Conservation (phyloP, 129 eudicot species). For the Pulicaria dysenterica region DNA sequence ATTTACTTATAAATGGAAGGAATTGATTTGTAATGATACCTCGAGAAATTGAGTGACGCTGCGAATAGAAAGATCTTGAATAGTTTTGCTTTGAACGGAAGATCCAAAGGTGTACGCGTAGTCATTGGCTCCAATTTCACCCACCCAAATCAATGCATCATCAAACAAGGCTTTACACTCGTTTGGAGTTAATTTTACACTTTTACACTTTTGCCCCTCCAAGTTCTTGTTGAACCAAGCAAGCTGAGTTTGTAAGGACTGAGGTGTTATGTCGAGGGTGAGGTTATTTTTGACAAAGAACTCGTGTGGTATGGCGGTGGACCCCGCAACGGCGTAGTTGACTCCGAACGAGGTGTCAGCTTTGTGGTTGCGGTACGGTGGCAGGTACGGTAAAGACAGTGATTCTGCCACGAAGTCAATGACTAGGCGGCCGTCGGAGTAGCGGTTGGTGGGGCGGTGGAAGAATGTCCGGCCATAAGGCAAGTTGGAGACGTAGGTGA, state of each 20-base stretch:
- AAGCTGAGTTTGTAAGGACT: constrained; percentile 69
- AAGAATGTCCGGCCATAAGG: constrained; percentile 87
- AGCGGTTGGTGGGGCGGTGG: constrained; percentile 90
- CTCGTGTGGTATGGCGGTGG: constrained; percentile 69
- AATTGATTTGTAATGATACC: constrained; percentile 36
- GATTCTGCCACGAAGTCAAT: constrained; percentile 72
- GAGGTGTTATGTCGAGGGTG: constrained; percentile 50
- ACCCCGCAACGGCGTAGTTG: constrained; percentile 84
- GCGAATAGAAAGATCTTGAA: constrained; percentile 62
- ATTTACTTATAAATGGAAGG: too few species aligned
- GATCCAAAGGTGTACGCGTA: constrained; percentile 71
- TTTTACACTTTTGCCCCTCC: constrained; percentile 50
- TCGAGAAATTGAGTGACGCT: constrained; percentile 56
- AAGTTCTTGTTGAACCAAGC: constrained; percentile 55
- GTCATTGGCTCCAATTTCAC: constrained; percentile 96
- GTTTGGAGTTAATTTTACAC: constrained; percentile 24
- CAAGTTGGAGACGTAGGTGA: constrained; percentile 56
- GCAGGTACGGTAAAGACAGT: constrained; percentile 64
- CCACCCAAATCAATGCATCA: constrained; percentile 91
- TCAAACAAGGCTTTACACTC: constrained; percentile 54
- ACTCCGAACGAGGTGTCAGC: constrained; percentile 52
- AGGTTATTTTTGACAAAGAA: constrained; percentile 69
- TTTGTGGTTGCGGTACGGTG: constrained; percentile 53
- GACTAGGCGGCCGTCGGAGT: constrained; percentile 84
- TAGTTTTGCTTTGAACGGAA: constrained; percentile 38